Percentiles rank a stretch among this genome's conserved stretches.
Evolutionary conservation across 2,329 filamentous ascomycete genomes (phyloP).

Genomic region (Grosmannia penicillata): DNA sequence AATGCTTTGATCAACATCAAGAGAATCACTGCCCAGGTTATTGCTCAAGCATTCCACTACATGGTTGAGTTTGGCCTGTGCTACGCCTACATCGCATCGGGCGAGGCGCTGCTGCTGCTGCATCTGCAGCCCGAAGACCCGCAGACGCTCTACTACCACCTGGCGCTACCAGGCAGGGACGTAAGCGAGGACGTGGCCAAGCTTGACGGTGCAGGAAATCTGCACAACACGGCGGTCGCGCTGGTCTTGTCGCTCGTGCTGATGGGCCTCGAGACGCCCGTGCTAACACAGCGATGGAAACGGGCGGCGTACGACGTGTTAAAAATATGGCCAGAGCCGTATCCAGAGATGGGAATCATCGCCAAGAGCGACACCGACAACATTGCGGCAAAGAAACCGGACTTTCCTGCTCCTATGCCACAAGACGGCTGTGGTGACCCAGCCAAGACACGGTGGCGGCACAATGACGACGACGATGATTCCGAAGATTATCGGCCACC

Average conservation of each 20-base stretch:
- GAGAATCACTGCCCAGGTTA: background rate
- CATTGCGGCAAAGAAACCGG: no score
- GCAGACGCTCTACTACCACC: constrained; percentile 3
- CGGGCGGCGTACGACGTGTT: background rate
- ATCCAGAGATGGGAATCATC: no score
- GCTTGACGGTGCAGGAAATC: background rate
- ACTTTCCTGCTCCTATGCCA: no score
- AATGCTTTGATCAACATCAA: background rate
- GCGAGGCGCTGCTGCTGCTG: background rate
- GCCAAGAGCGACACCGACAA: no score
- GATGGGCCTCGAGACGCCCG: background rate
- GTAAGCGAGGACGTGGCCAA: background rate
- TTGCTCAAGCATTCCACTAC: constrained; percentile 2
- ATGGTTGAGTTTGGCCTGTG: constrained; percentile 1
- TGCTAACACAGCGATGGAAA: constrained; percentile 3
- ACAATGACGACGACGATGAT: no score
- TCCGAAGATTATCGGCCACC: no score
- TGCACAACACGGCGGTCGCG: background rate
- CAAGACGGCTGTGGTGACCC: no score
- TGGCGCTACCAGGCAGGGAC: background rate
- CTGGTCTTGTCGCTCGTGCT: constrained; percentile 2
- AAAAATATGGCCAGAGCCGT: background rate
- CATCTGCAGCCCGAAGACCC: background rate
- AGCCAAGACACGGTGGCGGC: no score
- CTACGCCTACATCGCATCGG: background rate